These are phyloP conservation scores for Russula foetens DNA, from an alignment of 768 basidiomycete species.

Conservation along the genomic window DNA sequence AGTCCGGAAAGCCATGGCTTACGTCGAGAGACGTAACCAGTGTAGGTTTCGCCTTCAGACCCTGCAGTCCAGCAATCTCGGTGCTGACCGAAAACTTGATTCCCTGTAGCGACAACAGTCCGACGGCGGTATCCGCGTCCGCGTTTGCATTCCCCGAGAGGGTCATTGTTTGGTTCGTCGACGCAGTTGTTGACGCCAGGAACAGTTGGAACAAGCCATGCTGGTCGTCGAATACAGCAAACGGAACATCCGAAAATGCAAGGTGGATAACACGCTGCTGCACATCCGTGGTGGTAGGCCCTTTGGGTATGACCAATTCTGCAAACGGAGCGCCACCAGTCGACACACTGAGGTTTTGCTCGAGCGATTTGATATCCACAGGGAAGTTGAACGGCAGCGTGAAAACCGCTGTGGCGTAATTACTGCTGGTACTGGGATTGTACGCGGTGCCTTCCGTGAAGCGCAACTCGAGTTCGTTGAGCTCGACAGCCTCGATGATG, in stretches of 20 bases:
- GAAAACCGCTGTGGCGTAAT: constrained; percentile 54
- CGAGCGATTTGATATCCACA: constrained; percentile 52
- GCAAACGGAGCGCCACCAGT: constrained; percentile 49
- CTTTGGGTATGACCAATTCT: constrained; percentile 49
- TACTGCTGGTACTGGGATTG: constrained; percentile 48
- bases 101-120: constrained; percentile 45
- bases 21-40: constrained; percentile 54
- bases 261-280: constrained; percentile 51
- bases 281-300: constrained; percentile 53
- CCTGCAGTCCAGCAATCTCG: constrained; percentile 54
- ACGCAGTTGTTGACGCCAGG: constrained; percentile 50
- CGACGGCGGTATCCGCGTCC: constrained; percentile 57
- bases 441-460: constrained; percentile 55
- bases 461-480: constrained; percentile 50
- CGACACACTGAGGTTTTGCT: constrained; percentile 49
- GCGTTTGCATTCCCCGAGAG: constrained; percentile 46
- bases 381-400: constrained; percentile 64
- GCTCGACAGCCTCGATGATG: constrained; percentile 54
- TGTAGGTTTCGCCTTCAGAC: constrained; percentile 49
- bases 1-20: constrained; percentile 55
- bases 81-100: constrained; percentile 55
- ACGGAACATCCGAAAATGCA: constrained; percentile 50
- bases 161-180: constrained; percentile 35
- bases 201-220: constrained; percentile 52
- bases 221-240: constrained; percentile 42